A percentile compares a stretch with the other conserved stretches of the same genome.
Conservation (phyloP, 345 rosid genomes). For the Abelmoschus esculentus region DNA sequence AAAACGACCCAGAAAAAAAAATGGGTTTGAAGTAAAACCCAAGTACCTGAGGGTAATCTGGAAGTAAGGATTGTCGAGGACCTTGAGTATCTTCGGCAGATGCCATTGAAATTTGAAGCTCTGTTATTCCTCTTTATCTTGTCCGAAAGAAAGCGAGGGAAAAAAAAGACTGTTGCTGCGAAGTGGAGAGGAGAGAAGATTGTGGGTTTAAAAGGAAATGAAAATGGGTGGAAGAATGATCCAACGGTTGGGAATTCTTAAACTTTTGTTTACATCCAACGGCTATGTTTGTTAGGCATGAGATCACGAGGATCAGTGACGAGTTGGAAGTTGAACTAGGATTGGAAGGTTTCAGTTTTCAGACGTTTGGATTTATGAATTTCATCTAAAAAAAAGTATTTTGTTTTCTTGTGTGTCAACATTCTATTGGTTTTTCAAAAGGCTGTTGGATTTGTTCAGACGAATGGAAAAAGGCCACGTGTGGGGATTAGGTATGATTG, state of each 20-base stretch:
- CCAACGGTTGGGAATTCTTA: slow-evolving; percentile 24
- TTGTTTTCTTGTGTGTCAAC: not conserved
- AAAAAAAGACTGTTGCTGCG: not conserved
- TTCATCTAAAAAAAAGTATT: not conserved
- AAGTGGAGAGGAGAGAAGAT: not conserved
- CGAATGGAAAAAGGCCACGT: not conserved
- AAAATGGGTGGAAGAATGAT: slow-evolving; percentile 3
- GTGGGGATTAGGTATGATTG: not conserved
- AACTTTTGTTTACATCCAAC: slow-evolving; percentile 16
- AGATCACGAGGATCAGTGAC: slow-evolving; percentile 28
- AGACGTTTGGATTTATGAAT: not conserved
- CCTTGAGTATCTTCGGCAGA: slow-evolving; percentile 1
- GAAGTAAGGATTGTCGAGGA: slow-evolving; percentile 12
- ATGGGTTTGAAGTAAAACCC: too few species aligned
- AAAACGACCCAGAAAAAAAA: not conserved
- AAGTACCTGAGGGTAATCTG: slow-evolving; percentile 28
- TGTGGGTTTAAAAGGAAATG: slow-evolving; percentile 4
- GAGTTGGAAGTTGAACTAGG: not conserved
- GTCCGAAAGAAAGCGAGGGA: not conserved
- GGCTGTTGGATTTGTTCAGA: not conserved
- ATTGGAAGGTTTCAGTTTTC: not conserved
- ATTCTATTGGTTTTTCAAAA: not conserved
- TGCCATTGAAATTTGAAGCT: slow-evolving; percentile 18
- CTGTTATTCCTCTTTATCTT: not conserved
- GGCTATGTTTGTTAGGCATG: slow-evolving; percentile 6